These are phyloP conservation scores for Perkinsus olseni DNA, from an alignment of 169 alveolate genomes.

Conservation along the genomic window DNA sequence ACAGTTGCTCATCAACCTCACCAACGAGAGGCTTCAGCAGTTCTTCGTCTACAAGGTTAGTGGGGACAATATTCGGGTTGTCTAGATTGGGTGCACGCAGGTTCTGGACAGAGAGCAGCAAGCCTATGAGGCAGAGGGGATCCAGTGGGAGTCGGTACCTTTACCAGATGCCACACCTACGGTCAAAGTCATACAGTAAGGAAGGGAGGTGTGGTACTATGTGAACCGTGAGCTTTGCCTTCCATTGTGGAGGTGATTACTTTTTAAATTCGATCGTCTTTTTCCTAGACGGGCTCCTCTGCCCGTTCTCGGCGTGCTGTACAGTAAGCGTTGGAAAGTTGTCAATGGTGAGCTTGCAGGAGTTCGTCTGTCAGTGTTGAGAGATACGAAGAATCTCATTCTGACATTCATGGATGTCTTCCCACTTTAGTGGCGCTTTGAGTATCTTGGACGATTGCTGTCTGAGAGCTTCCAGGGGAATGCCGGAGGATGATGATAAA, in stretches of 20 bases:
- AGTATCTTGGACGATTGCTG: neutral
- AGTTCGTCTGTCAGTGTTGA: too few relatives aligned
- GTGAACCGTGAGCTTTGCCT: neutral
- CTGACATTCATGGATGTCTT: too few relatives aligned
- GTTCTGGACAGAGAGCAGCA: neutral
- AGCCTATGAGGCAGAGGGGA: neutral
- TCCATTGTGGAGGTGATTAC: too few relatives aligned
- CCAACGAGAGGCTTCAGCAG: constrained; percentile 94
- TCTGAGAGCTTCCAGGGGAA: neutral
- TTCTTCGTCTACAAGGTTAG: constrained; percentile 60
- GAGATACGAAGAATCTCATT: too few relatives aligned
- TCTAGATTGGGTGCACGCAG: too few relatives aligned
- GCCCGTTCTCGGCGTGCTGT: too few relatives aligned
- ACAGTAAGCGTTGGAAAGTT: too few relatives aligned
- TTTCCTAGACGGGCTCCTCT: too few relatives aligned
- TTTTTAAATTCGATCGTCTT: too few relatives aligned
- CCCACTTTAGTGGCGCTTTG: neutral
- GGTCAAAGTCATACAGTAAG: neutral
- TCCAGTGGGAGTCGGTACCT: constrained; percentile 4
- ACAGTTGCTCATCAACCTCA: constrained; percentile 91
- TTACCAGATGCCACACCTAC: constrained; percentile 9
- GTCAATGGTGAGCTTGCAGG: too few relatives aligned
- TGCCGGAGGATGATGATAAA: neutral
- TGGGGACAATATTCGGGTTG: too few relatives aligned
- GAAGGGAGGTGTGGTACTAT: neutral